phyloP scores from a whole-genome alignment of 2,329 filamentous ascomycete species.

The Calycina herbarum region DNA sequence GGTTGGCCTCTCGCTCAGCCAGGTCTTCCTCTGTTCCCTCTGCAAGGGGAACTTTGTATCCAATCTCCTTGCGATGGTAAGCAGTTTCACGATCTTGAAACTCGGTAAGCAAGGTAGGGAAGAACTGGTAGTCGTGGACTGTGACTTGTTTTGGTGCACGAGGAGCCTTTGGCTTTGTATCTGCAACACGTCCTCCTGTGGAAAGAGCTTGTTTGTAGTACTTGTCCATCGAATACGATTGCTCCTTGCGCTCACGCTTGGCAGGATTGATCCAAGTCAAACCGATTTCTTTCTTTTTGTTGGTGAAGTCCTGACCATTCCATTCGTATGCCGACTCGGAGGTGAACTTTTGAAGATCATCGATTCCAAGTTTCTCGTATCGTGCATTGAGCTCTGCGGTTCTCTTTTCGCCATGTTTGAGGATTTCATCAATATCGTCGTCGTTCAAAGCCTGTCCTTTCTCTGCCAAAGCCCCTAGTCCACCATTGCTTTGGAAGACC shows the following conservation, averaged over 20 bases:
- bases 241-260: constrained; percentile 97
- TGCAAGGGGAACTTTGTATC: constrained; percentile 86
- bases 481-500: constrained; percentile 76
- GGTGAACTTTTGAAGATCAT: constrained; percentile 96
- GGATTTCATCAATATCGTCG: constrained; percentile 86
- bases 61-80: constrained; percentile 92
- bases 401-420: constrained; percentile 81
- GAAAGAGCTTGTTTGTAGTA: constrained; percentile 92
- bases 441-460: constrained; percentile 69
- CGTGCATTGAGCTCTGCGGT: constrained; percentile 89
- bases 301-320: constrained; percentile 96
- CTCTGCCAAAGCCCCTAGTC: constrained; percentile 58
- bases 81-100: constrained; percentile 96
- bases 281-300: constrained; percentile 86
- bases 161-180: constrained; percentile 93
- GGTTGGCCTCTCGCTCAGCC: constrained; percentile 82
- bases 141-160: constrained; percentile 88
- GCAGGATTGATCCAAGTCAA: constrained; percentile 97
- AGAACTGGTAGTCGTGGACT: constrained; percentile 97
- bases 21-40: constrained; percentile 88
- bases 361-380: constrained; percentile 95
- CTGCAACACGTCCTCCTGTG: constrained; percentile 74
- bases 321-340: constrained; percentile 98
- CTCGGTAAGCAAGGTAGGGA: constrained; percentile 78
- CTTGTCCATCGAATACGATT: constrained; percentile 97